phyloP scores from a whole-genome alignment of 1,284 basidiomycete species.

The Trametes sp. region DNA sequence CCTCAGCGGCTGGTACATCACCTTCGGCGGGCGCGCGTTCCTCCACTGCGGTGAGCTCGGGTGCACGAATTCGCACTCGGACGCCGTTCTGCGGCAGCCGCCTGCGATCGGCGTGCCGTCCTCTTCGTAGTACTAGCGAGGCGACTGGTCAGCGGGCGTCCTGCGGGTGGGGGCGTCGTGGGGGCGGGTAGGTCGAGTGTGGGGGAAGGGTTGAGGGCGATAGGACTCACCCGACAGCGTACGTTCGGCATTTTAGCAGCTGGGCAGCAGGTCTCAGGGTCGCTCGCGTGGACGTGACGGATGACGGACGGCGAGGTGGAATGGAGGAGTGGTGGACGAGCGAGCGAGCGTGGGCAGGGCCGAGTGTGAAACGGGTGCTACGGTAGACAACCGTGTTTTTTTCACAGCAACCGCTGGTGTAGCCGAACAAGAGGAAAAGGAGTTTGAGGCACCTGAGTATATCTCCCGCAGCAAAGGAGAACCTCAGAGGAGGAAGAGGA shows the following conservation, averaged over 20 bases:
- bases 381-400: not conserved
- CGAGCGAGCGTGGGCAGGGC: not conserved
- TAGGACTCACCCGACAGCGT: constrained; percentile 27
- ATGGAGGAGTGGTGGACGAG: too few relatives aligned
- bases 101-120: not conserved
- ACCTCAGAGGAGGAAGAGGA: too few relatives aligned
- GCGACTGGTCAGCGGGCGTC: not conserved
- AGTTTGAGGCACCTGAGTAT: not conserved
- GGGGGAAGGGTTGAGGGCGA: not conserved
- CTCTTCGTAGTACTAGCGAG: not conserved
- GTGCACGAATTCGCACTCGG: not conserved
- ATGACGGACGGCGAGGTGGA: not conserved
- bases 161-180: not conserved
- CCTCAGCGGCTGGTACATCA: not conserved
- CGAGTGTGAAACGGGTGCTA: not conserved
- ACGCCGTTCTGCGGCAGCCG: not conserved
- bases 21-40: not conserved
- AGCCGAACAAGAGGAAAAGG: not conserved
- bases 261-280: not conserved
- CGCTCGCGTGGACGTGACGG: not conserved
- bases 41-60: not conserved
- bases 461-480: too few relatives aligned
- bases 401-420: not conserved
- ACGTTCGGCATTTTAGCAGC: constrained; percentile 15
- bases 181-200: not conserved